Evolutionary conservation across 148 eudicot species (phyloP).

Genomic region (Rhododendron simsii): DNA sequence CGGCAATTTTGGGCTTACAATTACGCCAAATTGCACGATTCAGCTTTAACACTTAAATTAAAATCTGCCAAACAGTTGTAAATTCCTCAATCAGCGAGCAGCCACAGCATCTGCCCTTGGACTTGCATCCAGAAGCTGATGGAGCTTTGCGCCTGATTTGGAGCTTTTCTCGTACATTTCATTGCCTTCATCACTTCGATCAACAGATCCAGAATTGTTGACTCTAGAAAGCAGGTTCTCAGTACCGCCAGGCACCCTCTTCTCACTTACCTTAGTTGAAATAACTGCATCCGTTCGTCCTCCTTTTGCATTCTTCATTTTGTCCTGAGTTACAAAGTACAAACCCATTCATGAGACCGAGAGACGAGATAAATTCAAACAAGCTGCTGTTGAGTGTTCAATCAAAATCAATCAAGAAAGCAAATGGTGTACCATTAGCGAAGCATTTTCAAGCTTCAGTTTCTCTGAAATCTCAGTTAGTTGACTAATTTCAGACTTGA

Average conservation of each 20-base stretch:
- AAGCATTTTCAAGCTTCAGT: conserved; percentile 65
- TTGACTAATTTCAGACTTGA: conserved; percentile 66
- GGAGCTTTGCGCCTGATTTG: conserved; percentile 75
- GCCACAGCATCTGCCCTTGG: conserved; percentile 77
- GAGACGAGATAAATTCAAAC: not conserved
- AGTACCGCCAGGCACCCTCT: conserved; percentile 43
- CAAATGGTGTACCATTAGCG: conserved; percentile 43
- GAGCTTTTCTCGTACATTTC: conserved; percentile 32
- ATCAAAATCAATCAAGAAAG: not conserved
- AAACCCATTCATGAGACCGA: not conserved
- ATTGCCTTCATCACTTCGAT: conserved; percentile 23
- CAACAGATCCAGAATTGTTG: conserved; percentile 47
- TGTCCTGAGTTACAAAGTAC: conserved; percentile 40
- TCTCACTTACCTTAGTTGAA: conserved; percentile 20
- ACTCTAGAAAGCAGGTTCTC: conserved; percentile 82
- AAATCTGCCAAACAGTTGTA: not conserved
- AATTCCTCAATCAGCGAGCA: conserved; percentile 49
- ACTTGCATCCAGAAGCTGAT: conserved; percentile 61
- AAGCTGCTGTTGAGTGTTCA: not conserved
- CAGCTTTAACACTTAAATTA: conserved; percentile 15
- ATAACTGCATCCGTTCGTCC: conserved; percentile 27
- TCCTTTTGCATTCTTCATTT: conserved; percentile 33
- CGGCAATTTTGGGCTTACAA: conserved; percentile 53
- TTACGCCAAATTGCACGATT: conserved; percentile 53
- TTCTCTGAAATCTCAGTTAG: conserved; percentile 57